A percentile compares a stretch with the other conserved stretches of the same genome.
Conservation (phyloP, 2,329 filamentous ascomycete genomes). For the Sporothrix variecibatus region DNA sequence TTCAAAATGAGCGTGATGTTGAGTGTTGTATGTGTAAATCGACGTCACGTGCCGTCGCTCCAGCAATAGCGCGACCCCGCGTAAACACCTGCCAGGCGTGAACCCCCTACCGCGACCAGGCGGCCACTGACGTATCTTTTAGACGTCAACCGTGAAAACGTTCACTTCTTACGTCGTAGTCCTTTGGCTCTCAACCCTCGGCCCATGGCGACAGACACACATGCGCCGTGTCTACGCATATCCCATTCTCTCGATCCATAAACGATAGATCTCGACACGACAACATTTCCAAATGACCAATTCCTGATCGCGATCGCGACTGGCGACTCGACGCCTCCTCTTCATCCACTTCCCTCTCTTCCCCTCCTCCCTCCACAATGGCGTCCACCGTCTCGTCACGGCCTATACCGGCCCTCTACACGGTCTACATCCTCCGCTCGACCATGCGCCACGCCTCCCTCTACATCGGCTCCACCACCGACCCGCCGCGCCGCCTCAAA, state of each 20-base stretch:
- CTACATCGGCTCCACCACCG: slow-evolving; percentile 91
- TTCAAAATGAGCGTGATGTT: too few relatives aligned
- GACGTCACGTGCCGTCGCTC: slow-evolving; percentile 16
- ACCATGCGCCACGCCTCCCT: slow-evolving; percentile 69
- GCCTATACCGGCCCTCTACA: slow-evolving; percentile 84
- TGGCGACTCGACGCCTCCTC: neutral
- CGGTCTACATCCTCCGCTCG: slow-evolving; percentile 88
- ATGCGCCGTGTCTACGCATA: neutral
- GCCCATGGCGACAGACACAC: neutral
- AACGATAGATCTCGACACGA: neutral
- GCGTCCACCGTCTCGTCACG: slow-evolving; percentile 13
- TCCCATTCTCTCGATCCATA: neutral
- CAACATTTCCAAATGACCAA: neutral
- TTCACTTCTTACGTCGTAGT: neutral
- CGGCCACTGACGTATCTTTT: neutral
- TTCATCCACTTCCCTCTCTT: neutral
- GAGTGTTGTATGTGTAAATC: neutral
- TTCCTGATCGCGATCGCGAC: neutral
- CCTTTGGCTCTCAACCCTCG: neutral
- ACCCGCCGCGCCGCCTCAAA: slow-evolving; percentile 78
- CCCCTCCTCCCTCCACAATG: neutral
- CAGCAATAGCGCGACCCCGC: slow-evolving; percentile 9
- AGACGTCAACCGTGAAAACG: neutral
- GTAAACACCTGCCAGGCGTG: slow-evolving; percentile 5
- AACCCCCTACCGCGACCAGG: neutral